Evolutionary conservation across 306 rosid species (phyloP).

Genomic region (Vigna nakashimae): DNA sequence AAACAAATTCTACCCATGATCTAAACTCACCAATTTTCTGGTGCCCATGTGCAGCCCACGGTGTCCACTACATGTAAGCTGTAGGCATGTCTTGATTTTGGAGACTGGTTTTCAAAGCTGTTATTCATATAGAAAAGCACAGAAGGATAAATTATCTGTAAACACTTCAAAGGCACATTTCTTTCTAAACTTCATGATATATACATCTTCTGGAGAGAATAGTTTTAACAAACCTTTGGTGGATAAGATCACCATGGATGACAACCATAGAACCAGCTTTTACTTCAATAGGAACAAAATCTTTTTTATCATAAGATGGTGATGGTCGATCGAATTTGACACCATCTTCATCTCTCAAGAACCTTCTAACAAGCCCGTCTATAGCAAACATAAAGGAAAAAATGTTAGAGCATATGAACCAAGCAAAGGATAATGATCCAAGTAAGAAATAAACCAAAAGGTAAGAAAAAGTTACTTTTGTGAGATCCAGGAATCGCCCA

Average conservation of each 20-base stretch:
- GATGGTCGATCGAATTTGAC: constrained; percentile 83
- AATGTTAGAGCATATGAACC: constrained; percentile 24
- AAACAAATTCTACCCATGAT: constrained; percentile 11
- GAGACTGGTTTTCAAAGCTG: constrained; percentile 92
- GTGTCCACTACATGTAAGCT: constrained; percentile 91
- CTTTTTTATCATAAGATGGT: constrained; percentile 71
- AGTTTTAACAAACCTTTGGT: constrained; percentile 78
- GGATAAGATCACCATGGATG: constrained; percentile 96
- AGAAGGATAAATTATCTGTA: constrained; percentile 26
- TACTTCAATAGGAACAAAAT: constrained; percentile 90
- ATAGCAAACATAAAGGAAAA: constrained; percentile 33
- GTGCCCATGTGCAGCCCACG: constrained; percentile 91
- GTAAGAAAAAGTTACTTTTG: constrained; percentile 60
- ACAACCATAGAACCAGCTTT: constrained; percentile 90
- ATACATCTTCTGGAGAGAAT: constrained; percentile 33
- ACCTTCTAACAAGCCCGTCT: constrained; percentile 96
- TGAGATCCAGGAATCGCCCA: constrained; percentile 99
- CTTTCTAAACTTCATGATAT: constrained; percentile 16
- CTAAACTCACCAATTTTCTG: constrained; percentile 80
- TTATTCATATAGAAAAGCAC: constrained; percentile 37
- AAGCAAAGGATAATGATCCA: constrained; percentile 25
- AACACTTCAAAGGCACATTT: constrained; percentile 14
- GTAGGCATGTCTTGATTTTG: constrained; percentile 93
- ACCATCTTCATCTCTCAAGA: constrained; percentile 76
- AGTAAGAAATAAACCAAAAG: constrained; percentile 23